Evolutionary conservation across 1,284 basidiomycete genomes (phyloP), one percentile per base, ranked within the genome.

Genomic region (Melampsora larici-populina): DNA sequence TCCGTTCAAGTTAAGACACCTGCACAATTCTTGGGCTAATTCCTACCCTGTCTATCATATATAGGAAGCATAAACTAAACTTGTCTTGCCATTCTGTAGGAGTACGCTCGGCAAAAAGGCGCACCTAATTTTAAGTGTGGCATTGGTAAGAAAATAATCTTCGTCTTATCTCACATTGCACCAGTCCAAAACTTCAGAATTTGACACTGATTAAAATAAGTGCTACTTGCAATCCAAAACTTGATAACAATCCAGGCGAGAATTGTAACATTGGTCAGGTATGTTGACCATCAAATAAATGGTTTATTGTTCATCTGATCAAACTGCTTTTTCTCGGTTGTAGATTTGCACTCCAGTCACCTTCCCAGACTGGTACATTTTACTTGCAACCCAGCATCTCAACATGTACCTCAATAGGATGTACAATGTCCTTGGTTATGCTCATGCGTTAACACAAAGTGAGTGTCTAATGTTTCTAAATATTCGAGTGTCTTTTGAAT

Each of bases 251-350:
- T 9, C 2, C 65, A 75, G 73, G 73, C 60, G 65, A 49, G 24
- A 67, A 67, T 31, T 68, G 65, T 55, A 67, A 75, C 46, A 62
- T 75, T 43, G 73, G 73, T 21, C 73, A 75, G 49, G 73, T 75
- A 36, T 7, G 73, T 60, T 58, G 65, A 21, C 17, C 40, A 40
- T 36, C 11, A 68, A 15, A 67, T 18, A 5, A 60, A n/a, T 18
- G 8, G n/a, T 55, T n/a, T 4, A 26, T 17, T 33, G 2, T 3
- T 4, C n/a, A 29, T 65, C 49, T 36, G 3, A 49, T 17, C 69
- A 24, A 55, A 55, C 15, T 55, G 24, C 51, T 3, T 21, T 11
- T 51, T 2, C 9, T 17, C 17, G n/a, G 46, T 15, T 75, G 24
- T 33, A 75, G 73, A 49, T 75, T 18, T 75, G 73, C 31, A 75